phyloP scores from a whole-genome alignment of 768 basidiomycete species.

The Termitomyces heimii region DNA sequence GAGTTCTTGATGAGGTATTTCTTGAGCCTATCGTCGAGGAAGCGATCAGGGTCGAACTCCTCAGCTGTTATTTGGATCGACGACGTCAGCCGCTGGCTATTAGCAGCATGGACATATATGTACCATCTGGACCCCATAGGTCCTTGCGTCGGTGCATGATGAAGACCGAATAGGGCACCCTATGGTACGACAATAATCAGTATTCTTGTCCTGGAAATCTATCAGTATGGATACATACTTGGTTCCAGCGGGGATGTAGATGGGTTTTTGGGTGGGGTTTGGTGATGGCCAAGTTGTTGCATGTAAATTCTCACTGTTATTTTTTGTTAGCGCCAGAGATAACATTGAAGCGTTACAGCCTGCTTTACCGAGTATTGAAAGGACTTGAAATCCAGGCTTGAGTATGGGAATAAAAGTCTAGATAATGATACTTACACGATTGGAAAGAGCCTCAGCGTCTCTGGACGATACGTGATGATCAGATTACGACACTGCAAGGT shows the following conservation, averaged over 20 bases:
- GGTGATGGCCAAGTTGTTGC: constrained; percentile 43
- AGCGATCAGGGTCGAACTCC: constrained; percentile 68
- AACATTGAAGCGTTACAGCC: not conserved
- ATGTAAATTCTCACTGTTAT: constrained; percentile 36
- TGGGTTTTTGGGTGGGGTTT: constrained; percentile 38
- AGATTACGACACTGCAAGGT: not conserved
- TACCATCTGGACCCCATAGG: constrained; percentile 71
- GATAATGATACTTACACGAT: constrained; percentile 33
- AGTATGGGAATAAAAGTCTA: not conserved
- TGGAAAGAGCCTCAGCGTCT: constrained; percentile 52
- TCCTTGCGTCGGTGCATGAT: constrained; percentile 62
- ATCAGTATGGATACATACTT: constrained; percentile 25
- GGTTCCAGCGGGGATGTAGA: constrained; percentile 47
- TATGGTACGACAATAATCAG: constrained; percentile 10
- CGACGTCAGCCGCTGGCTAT: not conserved
- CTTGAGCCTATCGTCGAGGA: constrained; percentile 57
- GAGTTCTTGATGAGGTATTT: constrained; percentile 58
- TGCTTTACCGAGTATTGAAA: constrained; percentile 39
- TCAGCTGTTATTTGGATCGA: constrained; percentile 33
- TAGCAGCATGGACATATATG: not conserved
- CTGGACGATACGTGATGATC: constrained; percentile 16
- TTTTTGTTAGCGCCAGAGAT: not conserved
- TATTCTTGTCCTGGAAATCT: not conserved
- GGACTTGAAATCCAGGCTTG: constrained; percentile 24
- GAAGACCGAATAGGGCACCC: constrained; percentile 49